Base-by-base conservation (phyloP, 345 rosid species). In the Ceriops decandra region DNA sequence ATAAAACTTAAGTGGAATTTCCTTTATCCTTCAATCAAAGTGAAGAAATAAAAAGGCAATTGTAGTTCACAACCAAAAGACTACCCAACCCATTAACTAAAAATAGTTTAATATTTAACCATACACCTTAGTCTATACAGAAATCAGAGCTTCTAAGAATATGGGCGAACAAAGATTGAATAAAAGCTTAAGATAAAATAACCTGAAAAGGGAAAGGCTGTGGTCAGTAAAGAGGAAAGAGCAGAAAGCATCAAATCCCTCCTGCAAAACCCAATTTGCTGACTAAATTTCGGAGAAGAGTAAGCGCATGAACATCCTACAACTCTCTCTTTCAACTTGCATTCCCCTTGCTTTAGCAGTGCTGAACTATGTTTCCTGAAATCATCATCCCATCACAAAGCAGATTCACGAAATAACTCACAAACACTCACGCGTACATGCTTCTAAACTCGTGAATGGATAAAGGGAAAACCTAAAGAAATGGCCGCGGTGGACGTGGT, bases 211-310 rank as follows among this genome's bases (percentile, higher is more conserved):
- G 88, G 88, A 5, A 85, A 67, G 76, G 75, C 61, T 67, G 79
- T 27, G 54, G 93, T 75, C 66, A 85, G 21, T 0, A 93, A 83
- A 74, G 89, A 84, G 73, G 90, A 84, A 66, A 93, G 82, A 62
- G 88, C 84, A 72, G 88, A 76, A 16, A 90, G 63, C 69, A 85
- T 20, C 76, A 93, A 81, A 74, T 85, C 88, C 79, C 98, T 85
- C 73, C 96, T 87, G 49, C 74, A 80, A 35, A 90, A 4, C 69
- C 82, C 84, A 9, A 57, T 69, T 36, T 58, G 64, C 19, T 74
- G 71, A 76, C 53, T 62, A 73, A 81, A 71, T 47, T 72, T 84
- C 54, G 77, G 8, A 30, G 58, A 69, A 38, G 68, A 58, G 63
- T 76, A 56, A 63, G 76, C 66, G 36, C 82, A 49, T 28, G 76